Evolutionary conservation across 2,329 filamentous ascomycete species (phyloP), one percentile per base, ranked within the genome.

Genomic region (Fusarium begoniae): DNA sequence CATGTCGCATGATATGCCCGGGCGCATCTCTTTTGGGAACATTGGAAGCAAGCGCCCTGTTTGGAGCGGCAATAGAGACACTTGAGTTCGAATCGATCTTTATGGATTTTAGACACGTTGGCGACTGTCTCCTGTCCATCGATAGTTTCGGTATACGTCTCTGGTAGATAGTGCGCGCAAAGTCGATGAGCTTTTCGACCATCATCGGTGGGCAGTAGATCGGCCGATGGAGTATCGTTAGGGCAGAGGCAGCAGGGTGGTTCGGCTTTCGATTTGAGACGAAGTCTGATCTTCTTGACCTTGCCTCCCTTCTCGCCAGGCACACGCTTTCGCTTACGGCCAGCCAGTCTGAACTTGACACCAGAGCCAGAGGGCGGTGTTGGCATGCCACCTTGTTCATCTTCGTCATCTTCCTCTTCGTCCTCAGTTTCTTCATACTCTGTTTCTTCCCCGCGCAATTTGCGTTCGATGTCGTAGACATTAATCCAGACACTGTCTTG

Each of bases 401-500:
- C 90, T 32, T 93, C 87, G 1, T 90, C 89, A 2, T 90, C 89
- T 3, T 93, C 92, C 5, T 92, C 91, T 37, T 91, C 89, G 8
- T 93, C 91, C 43, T 94, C 92, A 0, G 92, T 93, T 76, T 94
- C 92, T 79, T 95, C 93, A 76, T 93, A 94, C 76, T 95, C 94
- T 10, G 94, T 94, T 66, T 94, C 92, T 81, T 98, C 95, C 48
- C 96, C 96, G 58, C 95, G 90, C 53, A 98, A 84, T 81, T 97
- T 98, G 70, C 96, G 94, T 83, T 99, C 95, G 65, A 99, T 97
- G 78, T 98, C 96, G 66, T 94, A 92, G 8, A 98, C 95, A 80
- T 99, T 95, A 60, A 99, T 95, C 95, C 97, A 99, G 8, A 99
- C 96, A 79, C 96, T 98, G 85, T 99, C 96, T 69, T 97, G 91